Evolutionary conservation across 257 asterid genomes (phyloP), one percentile per base, ranked within the genome.

Genomic region (Ilex asprella): DNA sequence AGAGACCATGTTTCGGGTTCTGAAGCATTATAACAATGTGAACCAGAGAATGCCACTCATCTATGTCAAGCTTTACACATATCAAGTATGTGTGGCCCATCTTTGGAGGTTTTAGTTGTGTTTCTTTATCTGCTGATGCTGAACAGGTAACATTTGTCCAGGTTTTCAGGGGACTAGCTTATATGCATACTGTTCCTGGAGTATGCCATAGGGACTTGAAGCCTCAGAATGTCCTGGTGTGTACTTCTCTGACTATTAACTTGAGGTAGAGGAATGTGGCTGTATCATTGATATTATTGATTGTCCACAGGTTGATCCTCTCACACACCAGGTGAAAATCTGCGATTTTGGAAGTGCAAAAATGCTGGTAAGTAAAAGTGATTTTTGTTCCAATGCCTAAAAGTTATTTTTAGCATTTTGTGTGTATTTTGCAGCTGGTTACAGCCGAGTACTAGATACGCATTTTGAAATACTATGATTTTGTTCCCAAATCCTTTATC

Each of bases 281-380:
- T 59, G 27, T 60, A 39, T 67, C 55, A 12, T 35, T 32, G 63
- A 46, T 30, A 1, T 62, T 31, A 53, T 14, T 32, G 59, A 14
- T 29, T 35, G 10, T 32, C 58, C 65, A 56, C 77, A 86, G 90
- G 94, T 86, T 62, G 79, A 86, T 84, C 79, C 94, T 53, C 86
- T 76, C 67, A 83, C 94, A 2, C 84, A 77, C 55, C 88, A 79
- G 72, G 84, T 86, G 66, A 86, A 86, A 73, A 67, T 86, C 68
- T 86, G 94, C 57, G 94, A 86, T 77, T 79, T 86, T 73, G 94
- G 94, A 39, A 86, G 91, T 31, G 91, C 94, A 10, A 86, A 86
- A 79, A 80, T 81, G 76, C 70, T 86, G 88, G 94, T 82, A 75
- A 1, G 83, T 10, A n/a, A 10, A 15, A 21, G 11, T 14, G 6